Evolutionary conservation across 345 rosid genomes (phyloP).

Genomic region (Salix dunnii): DNA sequence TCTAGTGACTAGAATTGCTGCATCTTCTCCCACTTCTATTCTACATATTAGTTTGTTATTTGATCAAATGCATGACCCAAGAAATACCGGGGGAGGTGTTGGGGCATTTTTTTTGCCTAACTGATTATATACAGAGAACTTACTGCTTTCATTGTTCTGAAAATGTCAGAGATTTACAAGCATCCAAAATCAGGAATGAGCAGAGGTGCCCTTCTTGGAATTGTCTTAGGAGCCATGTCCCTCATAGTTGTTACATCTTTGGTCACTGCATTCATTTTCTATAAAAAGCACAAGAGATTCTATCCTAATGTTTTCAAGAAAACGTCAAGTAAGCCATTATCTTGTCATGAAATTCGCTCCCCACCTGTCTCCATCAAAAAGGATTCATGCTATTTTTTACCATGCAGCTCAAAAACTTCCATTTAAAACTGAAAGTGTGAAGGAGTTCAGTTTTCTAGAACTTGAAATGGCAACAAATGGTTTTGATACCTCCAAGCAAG

Average conservation of each 20-base stretch:
- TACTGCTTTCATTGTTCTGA: too few species aligned
- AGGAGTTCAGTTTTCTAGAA: constrained; percentile 38
- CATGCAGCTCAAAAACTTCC: constrained; percentile 30
- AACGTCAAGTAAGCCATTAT: constrained; percentile 4
- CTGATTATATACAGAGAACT: too few species aligned
- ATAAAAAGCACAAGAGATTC: constrained; percentile 1
- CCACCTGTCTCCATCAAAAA: neutral
- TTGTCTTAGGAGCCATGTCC: constrained; percentile 18
- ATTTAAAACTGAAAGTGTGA: constrained; percentile 38
- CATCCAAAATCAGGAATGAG: constrained; percentile 9
- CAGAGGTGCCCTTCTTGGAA: constrained; percentile 15
- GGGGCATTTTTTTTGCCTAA: too few species aligned
- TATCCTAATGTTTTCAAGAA: neutral
- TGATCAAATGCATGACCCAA: too few species aligned
- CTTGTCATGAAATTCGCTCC: neutral
- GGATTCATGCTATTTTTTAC: neutral
- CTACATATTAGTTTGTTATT: too few species aligned
- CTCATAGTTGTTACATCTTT: neutral
- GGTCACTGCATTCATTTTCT: constrained; percentile 13
- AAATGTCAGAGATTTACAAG: neutral
- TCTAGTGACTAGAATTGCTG: too few species aligned
- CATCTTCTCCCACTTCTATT: too few species aligned
- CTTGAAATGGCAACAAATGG: constrained; percentile 42
- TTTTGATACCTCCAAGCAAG: constrained; percentile 25
- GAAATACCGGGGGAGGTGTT: too few species aligned